Base-by-base conservation (phyloP, 192 early-diverging fungal species). In the Backusella mclennaniae region DNA sequence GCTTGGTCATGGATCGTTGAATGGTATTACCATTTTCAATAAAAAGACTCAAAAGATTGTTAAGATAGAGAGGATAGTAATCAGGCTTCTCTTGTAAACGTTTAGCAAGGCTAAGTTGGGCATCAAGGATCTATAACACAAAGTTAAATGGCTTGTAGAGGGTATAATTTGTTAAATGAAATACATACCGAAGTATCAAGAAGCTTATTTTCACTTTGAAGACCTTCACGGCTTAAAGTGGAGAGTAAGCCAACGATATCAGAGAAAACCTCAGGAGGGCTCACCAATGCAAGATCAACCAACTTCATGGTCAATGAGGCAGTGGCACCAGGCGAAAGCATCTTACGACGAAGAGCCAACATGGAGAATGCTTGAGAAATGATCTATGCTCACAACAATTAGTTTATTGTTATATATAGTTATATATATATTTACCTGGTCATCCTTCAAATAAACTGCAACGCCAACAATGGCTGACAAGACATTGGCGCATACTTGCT, bases 11-110 rank as follows among this genome's bases (percentile, higher is more conserved):
- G 0, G 78, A 74, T 5, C 79, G 73, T 75, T 91, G 89, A 53
- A 91, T 90, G 6, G 79, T 80, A 23, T 86, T 84, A 15, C 89
- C 90, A 71, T 88, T 91, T 23, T 91, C 90, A 19, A 90, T 87
- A 79, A 91, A 91, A 26, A 88, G 75, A 33, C 75, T 78, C 59
- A 91, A 82, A 2, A 91, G 76, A 52, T 79, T 84, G n/a, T 53
- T 79, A 59, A 91, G 69, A 73, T 89, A 91, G 0, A 85, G 71
- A 3, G 63, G 69, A 44, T 91, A 89, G 44, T 87, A 89, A 52
- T 91, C 90, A 3, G 90, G 89, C 0, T 89, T 81, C 12, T 73
- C 41, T 36, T 73, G 79, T 39, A 88, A 80, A 35, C 82, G 77
- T 66, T 80, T 80, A 36, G 90, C 90, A n/a, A 91, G 59, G 19